Base-by-base conservation (phyloP, 208 protist genomes). In the Trypanosomatidae sp. region DNA sequence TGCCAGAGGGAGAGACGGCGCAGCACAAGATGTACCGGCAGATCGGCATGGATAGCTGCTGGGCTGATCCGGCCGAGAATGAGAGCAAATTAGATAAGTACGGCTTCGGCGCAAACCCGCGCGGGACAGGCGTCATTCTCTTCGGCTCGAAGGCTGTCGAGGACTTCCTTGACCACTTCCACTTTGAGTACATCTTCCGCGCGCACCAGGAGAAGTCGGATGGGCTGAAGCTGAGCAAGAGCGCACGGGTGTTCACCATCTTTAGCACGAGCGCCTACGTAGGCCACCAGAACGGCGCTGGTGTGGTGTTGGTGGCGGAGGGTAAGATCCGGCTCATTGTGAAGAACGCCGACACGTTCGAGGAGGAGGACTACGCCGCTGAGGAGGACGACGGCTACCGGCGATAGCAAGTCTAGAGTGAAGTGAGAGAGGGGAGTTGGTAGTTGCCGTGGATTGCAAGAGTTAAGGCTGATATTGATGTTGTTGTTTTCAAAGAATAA, bases 41-140 rank as follows among this genome's bases (percentile, higher is more conserved):
- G 66, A 88, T 95, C 28, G 92, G 84, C 30, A 95, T 94, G 82
- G 94, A 98, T 80, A 91, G 85, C 44, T 96, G 91, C 80, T 98
- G 94, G 93, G 92, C 92, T 3, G 94, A 98, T 70, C 94, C 94
- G 28, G 89, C 91, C 3, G 92, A 98, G 69, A 88, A 94, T 52
- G 92, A 96, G 79, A 82, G 70, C 9, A 69, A 74, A 66, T 71
- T 97, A 13, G 90, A 98, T 75, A 62, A 80, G 74, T 90, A 85
- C 74, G 92, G 94, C 39, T 94, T 93, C 67, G 75, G 83, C 41
- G 72, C 84, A 66, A 92, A 88, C 80, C 76, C 66, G 30, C 87
- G 88, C 19, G 88, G 91, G 44, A 86, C 65, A 66, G 80, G 90
- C 73, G 83, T 92, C 0, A 66, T 93, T 19, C 86, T 75, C 43